These are phyloP conservation scores for Penicillium crystallinum DNA, from an alignment of 495 filamentous ascomycete genomes.

Conservation along the genomic window DNA sequence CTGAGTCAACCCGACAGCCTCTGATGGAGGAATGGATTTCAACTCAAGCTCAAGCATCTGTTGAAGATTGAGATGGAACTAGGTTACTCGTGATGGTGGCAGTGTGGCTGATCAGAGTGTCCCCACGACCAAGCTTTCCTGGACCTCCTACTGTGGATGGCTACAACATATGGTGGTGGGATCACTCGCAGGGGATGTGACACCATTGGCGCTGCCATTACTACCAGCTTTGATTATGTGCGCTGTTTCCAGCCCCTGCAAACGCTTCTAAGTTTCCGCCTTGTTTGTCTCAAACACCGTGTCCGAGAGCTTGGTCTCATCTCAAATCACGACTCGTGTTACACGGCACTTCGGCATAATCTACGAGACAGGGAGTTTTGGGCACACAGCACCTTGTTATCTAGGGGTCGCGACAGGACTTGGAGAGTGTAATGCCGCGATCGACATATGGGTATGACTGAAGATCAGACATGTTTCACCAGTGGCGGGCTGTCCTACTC, in stretches of 20 bases:
- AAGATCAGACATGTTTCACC: slow-evolving; percentile 6
- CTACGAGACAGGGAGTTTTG: background rate
- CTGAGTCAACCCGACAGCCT: slow-evolving; percentile 53
- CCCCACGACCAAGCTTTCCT: too few relatives aligned
- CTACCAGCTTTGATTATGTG: slow-evolving; percentile 7
- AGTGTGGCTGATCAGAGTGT: slow-evolving; percentile 6
- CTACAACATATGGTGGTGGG: slow-evolving; percentile 13
- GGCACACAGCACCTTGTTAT: background rate
- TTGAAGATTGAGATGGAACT: slow-evolving; percentile 40
- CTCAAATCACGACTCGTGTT: background rate
- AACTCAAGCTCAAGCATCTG: slow-evolving; percentile 51
- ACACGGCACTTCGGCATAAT: background rate
- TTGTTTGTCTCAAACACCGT: background rate
- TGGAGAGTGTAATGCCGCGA: slow-evolving; percentile 5
- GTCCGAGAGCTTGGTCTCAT: too few relatives aligned
- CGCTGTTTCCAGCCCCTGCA: background rate
- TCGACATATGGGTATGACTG: slow-evolving; percentile 1
- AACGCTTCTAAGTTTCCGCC: too few relatives aligned
- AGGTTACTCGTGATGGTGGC: background rate
- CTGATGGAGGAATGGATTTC: slow-evolving; percentile 94
- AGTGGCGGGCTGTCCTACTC: slow-evolving; percentile 8
- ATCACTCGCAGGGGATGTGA: slow-evolving; percentile 10
- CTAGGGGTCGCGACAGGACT: slow-evolving; percentile 7
- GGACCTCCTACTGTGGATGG: too few relatives aligned
- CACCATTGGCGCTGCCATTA: background rate